A percentile compares a stretch with the other conserved stretches of the same genome.
Evolutionary conservation across 768 basidiomycete species (phyloP).

Genomic region (Scleroderma citrinum): DNA sequence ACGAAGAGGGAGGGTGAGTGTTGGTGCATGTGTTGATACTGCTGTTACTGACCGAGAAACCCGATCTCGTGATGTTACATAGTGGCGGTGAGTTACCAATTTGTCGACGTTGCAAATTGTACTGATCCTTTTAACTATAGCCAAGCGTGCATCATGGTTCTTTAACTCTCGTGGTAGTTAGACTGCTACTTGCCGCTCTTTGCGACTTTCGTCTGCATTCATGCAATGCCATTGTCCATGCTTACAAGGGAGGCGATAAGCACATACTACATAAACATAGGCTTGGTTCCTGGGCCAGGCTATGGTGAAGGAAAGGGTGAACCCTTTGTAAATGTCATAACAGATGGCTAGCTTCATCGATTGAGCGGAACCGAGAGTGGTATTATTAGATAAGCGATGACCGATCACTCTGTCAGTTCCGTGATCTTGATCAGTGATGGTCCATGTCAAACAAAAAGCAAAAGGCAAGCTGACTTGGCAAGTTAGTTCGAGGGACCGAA

Average conservation of each 20-base stretch:
- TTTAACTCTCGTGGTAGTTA: conserved; percentile 71
- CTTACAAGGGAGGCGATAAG: conserved; percentile 1
- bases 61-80: neutral
- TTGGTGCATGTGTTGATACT: conserved; percentile 9
- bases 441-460: conserved; percentile 6
- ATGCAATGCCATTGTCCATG: conserved; percentile 5
- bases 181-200: conserved; percentile 10
- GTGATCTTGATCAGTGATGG: neutral
- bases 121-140: conserved; percentile 39
- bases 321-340: conserved; percentile 20
- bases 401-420: neutral
- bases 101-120: conserved; percentile 8
- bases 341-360: neutral
- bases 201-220: conserved; percentile 1
- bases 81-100: conserved; percentile 30
- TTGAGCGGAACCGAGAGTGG: neutral
- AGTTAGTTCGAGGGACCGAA: neutral
- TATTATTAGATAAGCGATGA: conserved; percentile 5
- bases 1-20: conserved; percentile 69
- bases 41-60: neutral
- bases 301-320: conserved; percentile 14
- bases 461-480: conserved; percentile 2
- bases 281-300: conserved; percentile 24
- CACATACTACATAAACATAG: neutral
- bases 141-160: conserved; percentile 92